phyloP scores from a whole-genome alignment of 1,139 yeast genomes.

The Sugiyamaella castrensis region DNA sequence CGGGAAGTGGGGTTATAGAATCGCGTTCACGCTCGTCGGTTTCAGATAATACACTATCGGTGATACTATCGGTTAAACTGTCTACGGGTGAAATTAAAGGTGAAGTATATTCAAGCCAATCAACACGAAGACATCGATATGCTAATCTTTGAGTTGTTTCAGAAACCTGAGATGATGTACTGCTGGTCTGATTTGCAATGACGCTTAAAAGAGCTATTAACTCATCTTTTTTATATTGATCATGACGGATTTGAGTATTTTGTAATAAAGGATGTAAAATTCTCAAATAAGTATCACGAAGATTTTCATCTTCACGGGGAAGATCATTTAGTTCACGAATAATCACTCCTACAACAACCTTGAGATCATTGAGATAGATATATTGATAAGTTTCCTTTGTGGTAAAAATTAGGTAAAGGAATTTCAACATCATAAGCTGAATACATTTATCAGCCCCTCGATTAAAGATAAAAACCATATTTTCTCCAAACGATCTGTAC shows the following conservation, averaged over 20 bases:
- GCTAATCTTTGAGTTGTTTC: conserved; percentile 57
- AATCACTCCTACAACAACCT: conserved; percentile 81
- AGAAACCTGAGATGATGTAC: conserved; percentile 10
- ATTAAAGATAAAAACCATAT: conserved; percentile 63
- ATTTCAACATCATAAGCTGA: conserved; percentile 75
- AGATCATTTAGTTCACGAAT: conserved; percentile 74
- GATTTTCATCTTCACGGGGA: conserved; percentile 55
- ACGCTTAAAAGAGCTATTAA: conserved; percentile 51
- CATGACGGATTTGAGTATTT: conserved; percentile 59
- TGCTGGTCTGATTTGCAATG: conserved; percentile 33
- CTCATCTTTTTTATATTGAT: conserved; percentile 58
- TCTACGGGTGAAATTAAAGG: conserved; percentile 12
- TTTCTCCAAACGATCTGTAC: conserved; percentile 52
- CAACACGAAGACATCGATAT: conserved; percentile 55
- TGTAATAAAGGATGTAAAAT: conserved; percentile 69
- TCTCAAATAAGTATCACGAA: conserved; percentile 72
- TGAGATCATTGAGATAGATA: conserved; percentile 78
- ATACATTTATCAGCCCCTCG: conserved; percentile 70
- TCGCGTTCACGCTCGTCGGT: conserved; percentile 2
- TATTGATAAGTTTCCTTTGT: conserved; percentile 61
- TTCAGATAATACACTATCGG: conserved; percentile 2
- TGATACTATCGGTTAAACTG: conserved; percentile 12
- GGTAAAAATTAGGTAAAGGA: conserved; percentile 71
- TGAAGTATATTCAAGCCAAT: conserved; percentile 48
- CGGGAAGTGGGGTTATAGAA: conserved; percentile 3